Evolutionary conservation across 2,329 filamentous ascomycete genomes (phyloP).

Genomic region (Colletotrichum navitas): DNA sequence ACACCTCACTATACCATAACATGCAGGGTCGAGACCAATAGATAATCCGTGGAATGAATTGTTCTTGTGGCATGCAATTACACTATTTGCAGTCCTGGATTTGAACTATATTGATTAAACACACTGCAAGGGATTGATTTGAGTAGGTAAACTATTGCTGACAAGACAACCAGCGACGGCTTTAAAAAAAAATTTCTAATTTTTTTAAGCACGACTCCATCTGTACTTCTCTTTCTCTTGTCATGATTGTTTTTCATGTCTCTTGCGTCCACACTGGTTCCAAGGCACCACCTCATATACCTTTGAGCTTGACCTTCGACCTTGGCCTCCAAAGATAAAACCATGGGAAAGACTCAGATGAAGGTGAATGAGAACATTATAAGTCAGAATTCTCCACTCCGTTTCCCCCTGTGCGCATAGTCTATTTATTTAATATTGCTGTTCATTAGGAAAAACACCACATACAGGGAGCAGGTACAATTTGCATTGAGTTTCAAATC

Average conservation of each 20-base stretch:
- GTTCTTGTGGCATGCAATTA: not conserved
- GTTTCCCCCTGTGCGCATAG: not conserved
- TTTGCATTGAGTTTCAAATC: not conserved
- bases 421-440: not conserved
- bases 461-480: not conserved
- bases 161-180: not conserved
- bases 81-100: not conserved
- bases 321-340: not conserved
- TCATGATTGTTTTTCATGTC: not conserved
- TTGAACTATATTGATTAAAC: not conserved
- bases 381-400: no score
- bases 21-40: not conserved
- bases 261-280: not conserved
- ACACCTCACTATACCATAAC: no score
- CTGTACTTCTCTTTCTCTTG: not conserved
- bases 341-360: not conserved
- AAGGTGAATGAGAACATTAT: not conserved
- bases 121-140: not conserved
- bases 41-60: slow-evolving; percentile 22
- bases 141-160: not conserved
- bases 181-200: not conserved
- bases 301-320: not conserved
- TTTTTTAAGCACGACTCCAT: not conserved
- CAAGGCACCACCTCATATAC: not conserved
- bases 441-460: not conserved